phyloP scores from a whole-genome alignment of 2,329 filamentous ascomycete species.

The Plenodomus lindquistii region DNA sequence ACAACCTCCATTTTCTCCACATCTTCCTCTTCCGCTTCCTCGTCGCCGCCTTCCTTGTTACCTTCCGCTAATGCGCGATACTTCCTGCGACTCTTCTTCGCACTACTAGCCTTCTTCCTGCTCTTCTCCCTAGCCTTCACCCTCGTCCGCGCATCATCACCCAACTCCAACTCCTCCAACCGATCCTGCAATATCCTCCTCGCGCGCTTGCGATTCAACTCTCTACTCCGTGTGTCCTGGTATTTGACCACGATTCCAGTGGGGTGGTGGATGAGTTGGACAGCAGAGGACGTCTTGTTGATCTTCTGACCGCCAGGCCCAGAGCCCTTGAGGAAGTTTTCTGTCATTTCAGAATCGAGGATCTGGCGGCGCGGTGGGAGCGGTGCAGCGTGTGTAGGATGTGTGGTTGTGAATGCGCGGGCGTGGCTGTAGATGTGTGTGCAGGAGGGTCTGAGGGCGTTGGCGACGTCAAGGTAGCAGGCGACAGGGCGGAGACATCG shows the following conservation, averaged over 20 bases:
- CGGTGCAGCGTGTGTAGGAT: slow-evolving; percentile 1
- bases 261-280: slow-evolving; percentile 87
- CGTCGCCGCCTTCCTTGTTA: slow-evolving; percentile 69
- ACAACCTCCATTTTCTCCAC: slow-evolving; percentile 22
- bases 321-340: slow-evolving; percentile 85
- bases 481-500: slow-evolving; percentile 12
- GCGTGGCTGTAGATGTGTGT: neutral
- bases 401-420: slow-evolving; percentile 2
- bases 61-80: slow-evolving; percentile 60
- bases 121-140: slow-evolving; percentile 66
- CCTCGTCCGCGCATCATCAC: slow-evolving; percentile 67
- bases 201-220: slow-evolving; percentile 86
- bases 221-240: slow-evolving; percentile 84
- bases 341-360: slow-evolving; percentile 76
- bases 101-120: slow-evolving; percentile 73
- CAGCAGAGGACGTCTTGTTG: slow-evolving; percentile 96
- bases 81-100: slow-evolving; percentile 83
- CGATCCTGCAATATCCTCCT: slow-evolving; percentile 74
- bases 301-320: slow-evolving; percentile 97
- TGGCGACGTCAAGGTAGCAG: slow-evolving; percentile 8
- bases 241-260: slow-evolving; percentile 93
- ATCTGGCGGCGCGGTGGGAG: slow-evolving; percentile 71
- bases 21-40: slow-evolving; percentile 53
- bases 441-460: slow-evolving; percentile 14
- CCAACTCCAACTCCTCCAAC: slow-evolving; percentile 75